Conservation (phyloP, 148 eudicot genomes). For the Fallopia convolvulus region DNA sequence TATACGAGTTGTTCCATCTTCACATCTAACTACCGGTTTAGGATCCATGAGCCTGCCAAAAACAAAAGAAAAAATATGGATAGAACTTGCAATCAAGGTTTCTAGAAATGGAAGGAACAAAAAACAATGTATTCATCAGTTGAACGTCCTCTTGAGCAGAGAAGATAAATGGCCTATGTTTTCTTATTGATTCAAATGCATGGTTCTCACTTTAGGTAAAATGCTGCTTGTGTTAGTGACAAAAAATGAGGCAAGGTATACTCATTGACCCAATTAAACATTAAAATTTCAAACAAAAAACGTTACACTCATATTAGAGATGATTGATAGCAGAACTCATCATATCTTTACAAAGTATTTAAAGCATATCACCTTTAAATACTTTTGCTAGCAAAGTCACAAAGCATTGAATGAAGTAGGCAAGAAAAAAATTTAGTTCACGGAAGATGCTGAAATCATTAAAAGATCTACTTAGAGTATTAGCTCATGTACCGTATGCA, state of each 20-base stretch:
- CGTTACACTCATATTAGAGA: not conserved
- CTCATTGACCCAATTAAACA: not conserved
- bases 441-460: not conserved
- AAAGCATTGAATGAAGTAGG: not conserved
- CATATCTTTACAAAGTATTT: not conserved
- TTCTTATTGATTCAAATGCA: too few species aligned
- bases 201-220: not conserved
- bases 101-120: too few species aligned
- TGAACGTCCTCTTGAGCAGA: too few species aligned
- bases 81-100: too few species aligned
- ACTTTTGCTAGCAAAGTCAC: not conserved
- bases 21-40: slow-evolving; percentile 75
- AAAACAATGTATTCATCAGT: too few species aligned
- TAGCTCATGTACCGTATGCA: slow-evolving; percentile 54
- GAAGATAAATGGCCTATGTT: too few species aligned
- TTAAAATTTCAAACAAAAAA: not conserved
- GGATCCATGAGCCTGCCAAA: slow-evolving; percentile 70
- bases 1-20: slow-evolving; percentile 72
- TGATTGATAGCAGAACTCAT: not conserved
- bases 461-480: not conserved
- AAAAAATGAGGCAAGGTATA: not conserved
- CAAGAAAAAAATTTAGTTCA: not conserved
- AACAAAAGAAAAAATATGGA: too few species aligned
- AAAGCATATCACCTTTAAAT: not conserved
- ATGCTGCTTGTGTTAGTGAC: not conserved